Percentiles rank a stretch among this genome's conserved stretches.
Conservation (phyloP, 2,329 filamentous ascomycete genomes). For the Sporothrix protearum region DNA sequence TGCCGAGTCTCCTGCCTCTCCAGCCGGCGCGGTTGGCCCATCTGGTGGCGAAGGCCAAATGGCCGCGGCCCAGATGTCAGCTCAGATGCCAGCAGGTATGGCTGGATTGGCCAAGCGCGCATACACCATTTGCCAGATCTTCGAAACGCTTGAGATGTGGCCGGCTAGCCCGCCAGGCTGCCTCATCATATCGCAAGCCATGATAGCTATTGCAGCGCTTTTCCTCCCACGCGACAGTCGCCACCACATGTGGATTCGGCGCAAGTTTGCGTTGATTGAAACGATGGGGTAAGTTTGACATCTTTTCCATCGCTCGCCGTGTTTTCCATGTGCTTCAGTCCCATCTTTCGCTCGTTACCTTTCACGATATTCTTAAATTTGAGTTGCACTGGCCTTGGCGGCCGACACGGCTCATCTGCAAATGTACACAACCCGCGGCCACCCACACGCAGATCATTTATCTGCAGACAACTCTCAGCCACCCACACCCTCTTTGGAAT, state of each 20-base stretch:
- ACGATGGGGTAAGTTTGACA: conserved; percentile 28
- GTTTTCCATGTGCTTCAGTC: background rate
- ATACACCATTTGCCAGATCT: conserved; percentile 69
- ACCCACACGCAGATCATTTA: conserved; percentile 9
- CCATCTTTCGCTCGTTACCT: background rate
- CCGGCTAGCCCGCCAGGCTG: conserved; percentile 66
- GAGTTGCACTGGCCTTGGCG: background rate
- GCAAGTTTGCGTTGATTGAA: conserved; percentile 76
- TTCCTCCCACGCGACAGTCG: conserved; percentile 73
- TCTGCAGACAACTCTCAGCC: background rate
- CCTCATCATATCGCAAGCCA: conserved; percentile 69
- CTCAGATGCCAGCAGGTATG: conserved; percentile 45
- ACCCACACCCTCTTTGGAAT: background rate
- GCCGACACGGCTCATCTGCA: background rate
- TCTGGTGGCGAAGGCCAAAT: background rate
- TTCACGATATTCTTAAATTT: background rate
- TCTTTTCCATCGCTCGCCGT: background rate
- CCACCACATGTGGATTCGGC: conserved; percentile 74
- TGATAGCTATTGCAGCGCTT: conserved; percentile 69
- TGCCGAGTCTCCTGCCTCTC: background rate
- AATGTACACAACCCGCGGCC: background rate
- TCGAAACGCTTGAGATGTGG: conserved; percentile 73
- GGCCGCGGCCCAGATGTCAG: background rate
- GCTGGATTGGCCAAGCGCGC: conserved; percentile 50
- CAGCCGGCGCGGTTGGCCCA: background rate